phyloP scores from a whole-genome alignment of 129 eudicot species.

The Gnaphalium uliginosum region DNA sequence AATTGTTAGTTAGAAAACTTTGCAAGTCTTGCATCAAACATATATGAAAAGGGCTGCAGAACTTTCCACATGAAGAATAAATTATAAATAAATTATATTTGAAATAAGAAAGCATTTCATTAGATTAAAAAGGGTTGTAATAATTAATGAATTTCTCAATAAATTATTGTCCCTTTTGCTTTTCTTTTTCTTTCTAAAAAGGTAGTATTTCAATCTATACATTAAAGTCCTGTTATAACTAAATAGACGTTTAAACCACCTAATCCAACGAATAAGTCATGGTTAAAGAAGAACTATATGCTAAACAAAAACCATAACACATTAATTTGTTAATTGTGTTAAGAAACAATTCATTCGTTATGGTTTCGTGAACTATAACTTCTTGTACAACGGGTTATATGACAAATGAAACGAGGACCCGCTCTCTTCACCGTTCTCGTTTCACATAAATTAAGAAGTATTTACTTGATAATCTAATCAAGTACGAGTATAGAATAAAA shows the following conservation, averaged over 20 bases:
- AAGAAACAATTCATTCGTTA: neutral
- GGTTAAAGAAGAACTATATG: neutral
- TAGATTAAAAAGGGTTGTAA: neutral
- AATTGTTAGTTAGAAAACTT: too few species aligned
- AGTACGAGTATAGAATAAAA: neutral
- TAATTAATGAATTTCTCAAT: neutral
- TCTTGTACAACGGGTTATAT: too few species aligned
- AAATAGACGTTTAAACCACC: neutral
- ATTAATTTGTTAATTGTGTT: neutral
- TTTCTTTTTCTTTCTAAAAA: neutral
- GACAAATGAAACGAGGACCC: too few species aligned
- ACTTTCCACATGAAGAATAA: neutral
- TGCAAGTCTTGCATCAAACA: too few species aligned
- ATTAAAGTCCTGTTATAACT: neutral
- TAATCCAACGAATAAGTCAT: neutral
- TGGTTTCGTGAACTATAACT: too few species aligned
- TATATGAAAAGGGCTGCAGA: too few species aligned
- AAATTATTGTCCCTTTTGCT: slow-evolving; percentile 9
- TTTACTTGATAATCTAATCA: neutral
- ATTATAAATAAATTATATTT: neutral
- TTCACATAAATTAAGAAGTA: neutral
- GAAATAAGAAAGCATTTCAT: neutral
- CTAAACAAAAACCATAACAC: too few species aligned
- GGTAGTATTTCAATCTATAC: neutral
- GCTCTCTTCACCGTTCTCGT: too few species aligned